Base-by-base conservation (phyloP, 768 basidiomycete genomes). In the Porpolomopsis calyptriformis region DNA sequence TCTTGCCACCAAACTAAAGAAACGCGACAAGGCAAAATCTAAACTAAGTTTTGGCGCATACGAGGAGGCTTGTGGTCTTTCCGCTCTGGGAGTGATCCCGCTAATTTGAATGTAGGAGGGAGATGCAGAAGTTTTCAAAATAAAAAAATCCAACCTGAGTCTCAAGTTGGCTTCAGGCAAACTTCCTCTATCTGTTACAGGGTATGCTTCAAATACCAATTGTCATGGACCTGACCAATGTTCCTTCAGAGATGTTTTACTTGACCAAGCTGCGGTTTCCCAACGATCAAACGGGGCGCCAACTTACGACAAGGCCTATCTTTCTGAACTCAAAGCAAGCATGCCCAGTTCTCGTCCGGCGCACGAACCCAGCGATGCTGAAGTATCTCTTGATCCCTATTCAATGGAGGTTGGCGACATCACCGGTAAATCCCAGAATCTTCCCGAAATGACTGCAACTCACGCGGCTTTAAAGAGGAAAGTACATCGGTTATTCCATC, bases 81-180 rank as follows among this genome's bases (percentile, higher is more conserved):
- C 48, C 50, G 42, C 52, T 34, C 42, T 20, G 34, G 39, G 48
- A 48, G 46, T 12, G n/a, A 5, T 33, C 22, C 55, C 59, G 50
- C 65, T 66, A 53, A 70, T 62, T 31, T 38, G 6, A 35, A 35
- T 29, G 39, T 46, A 43, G 79, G 73, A 74, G 54, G 72, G 68
- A 9, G 73, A 71, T 31, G 77, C 71, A 6, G 80, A 86, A 48
- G 67, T 72, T 0, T 89, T 91, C 59, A 71, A 84, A 66, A 66
- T 90, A 14, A 90, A 88, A 60, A 91, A 87, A 63, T 87, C 85
- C 2, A 81, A 61, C 44, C 66, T 90, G 36, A 89, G 86, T 55
- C 67, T 69, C 50, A 85, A 82, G 53, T 57, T 85, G 50, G 57
- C 75, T 1, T 61, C 83, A 34, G 74, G 76, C 11, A 72, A 67